A percentile compares a stretch with the other conserved stretches of the same genome.
Conservation (phyloP, 2,329 filamentous ascomycete species). For the Fusarium tanahbumbuense region DNA sequence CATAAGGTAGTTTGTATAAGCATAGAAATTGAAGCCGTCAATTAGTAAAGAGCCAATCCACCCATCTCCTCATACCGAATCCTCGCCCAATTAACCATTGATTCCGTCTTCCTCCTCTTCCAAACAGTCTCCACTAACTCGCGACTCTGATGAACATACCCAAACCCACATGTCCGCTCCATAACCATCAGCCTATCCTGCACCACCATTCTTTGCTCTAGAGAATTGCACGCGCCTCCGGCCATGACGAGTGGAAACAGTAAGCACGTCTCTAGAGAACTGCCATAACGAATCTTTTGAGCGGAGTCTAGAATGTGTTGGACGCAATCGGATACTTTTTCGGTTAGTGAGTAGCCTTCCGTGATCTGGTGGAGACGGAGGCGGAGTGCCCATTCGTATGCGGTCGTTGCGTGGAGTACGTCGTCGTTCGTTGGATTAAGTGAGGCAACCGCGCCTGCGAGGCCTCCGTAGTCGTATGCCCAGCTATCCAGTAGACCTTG, state of each 20-base stretch:
- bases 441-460: neutral
- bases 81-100: slow-evolving; percentile 13
- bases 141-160: slow-evolving; percentile 11
- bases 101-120: slow-evolving; percentile 13
- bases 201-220: slow-evolving; percentile 9
- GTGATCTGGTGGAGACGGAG: slow-evolving; percentile 18
- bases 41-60: slow-evolving; percentile 10
- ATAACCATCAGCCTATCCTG: slow-evolving; percentile 12
- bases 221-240: slow-evolving; percentile 1
- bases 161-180: slow-evolving; percentile 13
- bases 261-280: slow-evolving; percentile 1
- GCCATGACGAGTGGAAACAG: slow-evolving; percentile 12
- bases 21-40: neutral
- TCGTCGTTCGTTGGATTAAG: neutral
- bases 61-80: slow-evolving; percentile 22
- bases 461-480: slow-evolving; percentile 13
- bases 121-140: slow-evolving; percentile 18
- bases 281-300: slow-evolving; percentile 3
- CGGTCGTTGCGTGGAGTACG: slow-evolving; percentile 8
- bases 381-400: slow-evolving; percentile 14
- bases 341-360: neutral
- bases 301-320: neutral
- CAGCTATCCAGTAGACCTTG: neutral
- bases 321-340: slow-evolving; percentile 7
- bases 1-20: neutral